Conservation (phyloP, 2,329 filamentous ascomycete species). For the Penicillium palitans region DNA sequence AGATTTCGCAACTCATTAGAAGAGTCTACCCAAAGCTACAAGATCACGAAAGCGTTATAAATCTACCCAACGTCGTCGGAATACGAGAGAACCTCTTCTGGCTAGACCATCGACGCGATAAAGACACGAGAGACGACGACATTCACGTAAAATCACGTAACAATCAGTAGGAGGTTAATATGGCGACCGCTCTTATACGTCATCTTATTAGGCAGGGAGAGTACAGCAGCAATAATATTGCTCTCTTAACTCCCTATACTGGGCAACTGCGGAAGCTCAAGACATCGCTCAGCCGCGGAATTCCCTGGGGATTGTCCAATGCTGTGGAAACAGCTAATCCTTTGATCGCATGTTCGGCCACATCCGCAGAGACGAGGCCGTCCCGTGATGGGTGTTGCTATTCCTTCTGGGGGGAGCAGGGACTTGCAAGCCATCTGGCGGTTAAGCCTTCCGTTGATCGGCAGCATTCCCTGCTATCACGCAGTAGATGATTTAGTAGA, state of each 20-base stretch:
- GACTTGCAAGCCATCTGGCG: neutral
- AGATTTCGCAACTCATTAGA: conserved; percentile 10
- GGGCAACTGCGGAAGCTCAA: conserved; percentile 18
- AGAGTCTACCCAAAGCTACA: conserved; percentile 11
- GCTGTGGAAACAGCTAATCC: neutral
- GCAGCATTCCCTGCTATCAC: neutral
- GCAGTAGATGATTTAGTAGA: neutral
- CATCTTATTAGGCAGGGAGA: conserved; percentile 26
- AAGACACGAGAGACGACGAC: conserved; percentile 14
- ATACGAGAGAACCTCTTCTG: conserved; percentile 23
- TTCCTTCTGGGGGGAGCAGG: neutral
- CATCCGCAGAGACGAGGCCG: neutral
- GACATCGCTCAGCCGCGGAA: neutral
- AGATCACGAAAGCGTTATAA: neutral
- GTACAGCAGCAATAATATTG: conserved; percentile 24
- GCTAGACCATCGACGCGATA: conserved; percentile 20
- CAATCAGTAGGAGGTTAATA: conserved; percentile 24
- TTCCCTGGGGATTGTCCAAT: neutral
- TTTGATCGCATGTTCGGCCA: neutral
- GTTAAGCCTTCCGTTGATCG: neutral
- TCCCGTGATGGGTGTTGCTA: neutral
- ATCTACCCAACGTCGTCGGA: conserved; percentile 10
- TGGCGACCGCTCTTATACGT: conserved; percentile 21
- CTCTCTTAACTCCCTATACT: conserved; percentile 24
- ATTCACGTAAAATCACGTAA: conserved; percentile 16